These are phyloP conservation scores for Lyophyllum semitale DNA, from an alignment of 768 basidiomycete species.

Conservation along the genomic window DNA sequence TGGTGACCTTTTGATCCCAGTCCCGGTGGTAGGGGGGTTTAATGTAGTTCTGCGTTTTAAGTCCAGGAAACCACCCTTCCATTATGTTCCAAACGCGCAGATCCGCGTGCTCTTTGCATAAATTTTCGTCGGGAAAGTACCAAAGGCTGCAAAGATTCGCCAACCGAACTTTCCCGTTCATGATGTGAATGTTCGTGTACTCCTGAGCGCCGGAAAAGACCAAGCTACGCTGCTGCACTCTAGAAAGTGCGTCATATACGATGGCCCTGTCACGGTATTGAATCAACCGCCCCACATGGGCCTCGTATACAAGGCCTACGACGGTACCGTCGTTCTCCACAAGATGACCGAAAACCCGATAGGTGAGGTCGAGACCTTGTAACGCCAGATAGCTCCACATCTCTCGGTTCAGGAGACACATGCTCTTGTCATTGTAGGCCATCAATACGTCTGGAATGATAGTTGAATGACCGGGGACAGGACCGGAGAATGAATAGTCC, in stretches of 20 bases:
- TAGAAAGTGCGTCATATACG: slow-evolving; percentile 32
- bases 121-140: slow-evolving; percentile 16
- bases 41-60: slow-evolving; percentile 12
- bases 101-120: slow-evolving; percentile 22
- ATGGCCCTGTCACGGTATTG: slow-evolving; percentile 27
- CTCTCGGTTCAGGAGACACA: slow-evolving; percentile 25
- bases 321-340: slow-evolving; percentile 30
- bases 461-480: too few relatives aligned
- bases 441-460: slow-evolving; percentile 36
- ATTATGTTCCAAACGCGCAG: slow-evolving; percentile 28
- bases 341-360: slow-evolving; percentile 35
- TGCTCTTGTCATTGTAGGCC: slow-evolving; percentile 28
- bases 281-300: slow-evolving; percentile 33
- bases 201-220: slow-evolving; percentile 21
- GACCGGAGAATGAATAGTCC: slow-evolving; percentile 2
- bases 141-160: slow-evolving; percentile 23
- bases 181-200: slow-evolving; percentile 29
- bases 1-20: slow-evolving; percentile 5
- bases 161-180: slow-evolving; percentile 37
- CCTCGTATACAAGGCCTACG: slow-evolving; percentile 37
- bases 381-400: slow-evolving; percentile 32
- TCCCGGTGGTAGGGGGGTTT: slow-evolving; percentile 3
- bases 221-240: slow-evolving; percentile 27
- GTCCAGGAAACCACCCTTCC: slow-evolving; percentile 24
- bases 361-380: slow-evolving; percentile 35